A percentile compares a stretch with the other conserved stretches of the same genome.
Conservation (phyloP, 345 rosid genomes). For the Garcia nutans region DNA sequence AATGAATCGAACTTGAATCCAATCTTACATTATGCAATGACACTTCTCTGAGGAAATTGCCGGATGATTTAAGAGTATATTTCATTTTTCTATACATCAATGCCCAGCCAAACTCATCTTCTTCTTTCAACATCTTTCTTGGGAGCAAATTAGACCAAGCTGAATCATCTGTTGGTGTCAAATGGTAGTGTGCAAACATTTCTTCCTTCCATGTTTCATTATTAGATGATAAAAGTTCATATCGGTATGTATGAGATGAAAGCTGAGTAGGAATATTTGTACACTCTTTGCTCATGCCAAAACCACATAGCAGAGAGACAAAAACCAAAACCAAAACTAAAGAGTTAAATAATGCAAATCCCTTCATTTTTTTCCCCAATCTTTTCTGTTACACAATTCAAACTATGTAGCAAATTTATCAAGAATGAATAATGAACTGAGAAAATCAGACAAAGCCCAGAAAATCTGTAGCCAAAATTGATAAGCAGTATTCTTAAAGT, state of each 20-base stretch:
- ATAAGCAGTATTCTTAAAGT: constrained; percentile 17
- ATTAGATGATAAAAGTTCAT: constrained; percentile 55
- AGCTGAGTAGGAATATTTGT: constrained; percentile 62
- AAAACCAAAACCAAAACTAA: constrained; percentile 17
- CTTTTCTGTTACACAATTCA: neutral
- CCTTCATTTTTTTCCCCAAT: constrained; percentile 28
- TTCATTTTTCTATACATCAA: constrained; percentile 70
- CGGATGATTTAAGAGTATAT: constrained; percentile 37
- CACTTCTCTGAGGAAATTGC: constrained; percentile 61
- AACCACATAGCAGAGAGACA: constrained; percentile 22
- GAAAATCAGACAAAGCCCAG: neutral
- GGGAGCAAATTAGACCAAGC: constrained; percentile 77
- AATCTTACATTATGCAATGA: constrained; percentile 81
- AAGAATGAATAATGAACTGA: too few relatives aligned
- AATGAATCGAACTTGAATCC: constrained; percentile 53
- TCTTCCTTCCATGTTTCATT: constrained; percentile 66
- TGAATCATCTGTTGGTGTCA: constrained; percentile 76
- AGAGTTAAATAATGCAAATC: neutral
- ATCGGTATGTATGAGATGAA: constrained; percentile 70
- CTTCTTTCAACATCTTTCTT: constrained; percentile 65
- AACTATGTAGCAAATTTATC: neutral
- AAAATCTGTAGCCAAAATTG: constrained; percentile 17
- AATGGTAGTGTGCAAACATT: constrained; percentile 73
- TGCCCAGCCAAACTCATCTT: constrained; percentile 65
- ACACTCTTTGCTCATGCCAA: constrained; percentile 68